Percentiles rank a stretch among this genome's conserved stretches.
These are phyloP conservation scores for Cenchrus purpureus DNA, from an alignment of 176 grass and related monocot species.

Conservation along the genomic window DNA sequence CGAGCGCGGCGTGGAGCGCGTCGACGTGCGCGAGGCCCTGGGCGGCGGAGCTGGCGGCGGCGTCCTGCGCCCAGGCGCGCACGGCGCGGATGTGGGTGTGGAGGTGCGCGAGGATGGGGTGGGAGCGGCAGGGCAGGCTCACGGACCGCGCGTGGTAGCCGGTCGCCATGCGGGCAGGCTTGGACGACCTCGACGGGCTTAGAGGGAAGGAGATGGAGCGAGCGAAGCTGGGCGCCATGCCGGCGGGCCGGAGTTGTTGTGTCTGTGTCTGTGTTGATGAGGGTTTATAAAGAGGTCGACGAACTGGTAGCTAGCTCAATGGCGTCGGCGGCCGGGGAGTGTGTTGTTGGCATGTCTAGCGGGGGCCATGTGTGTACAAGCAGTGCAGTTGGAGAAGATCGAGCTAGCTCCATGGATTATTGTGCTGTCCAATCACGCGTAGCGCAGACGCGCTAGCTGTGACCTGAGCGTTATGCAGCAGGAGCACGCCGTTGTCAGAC, in stretches of 20 bases:
- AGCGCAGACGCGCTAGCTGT: neutral
- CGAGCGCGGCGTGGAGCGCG: constrained; percentile 54
- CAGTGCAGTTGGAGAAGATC: neutral
- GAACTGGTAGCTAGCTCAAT: too few relatives aligned
- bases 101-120: constrained; percentile 63
- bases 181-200: constrained; percentile 47
- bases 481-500: neutral
- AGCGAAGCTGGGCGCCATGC: constrained; percentile 61
- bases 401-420: too few relatives aligned
- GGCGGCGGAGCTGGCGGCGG: constrained; percentile 1
- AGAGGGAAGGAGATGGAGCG: constrained; percentile 81
- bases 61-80: constrained; percentile 49
- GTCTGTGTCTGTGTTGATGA: neutral
- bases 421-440: neutral
- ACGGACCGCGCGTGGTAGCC: constrained; percentile 47
- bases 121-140: constrained; percentile 70
- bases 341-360: neutral
- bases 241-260: neutral
- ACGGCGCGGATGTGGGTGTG: constrained; percentile 61
- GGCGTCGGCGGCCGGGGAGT: neutral
- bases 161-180: neutral
- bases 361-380: neutral
- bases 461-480: neutral
- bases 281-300: neutral
- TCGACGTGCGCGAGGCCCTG: constrained; percentile 52